phyloP scores from a whole-genome alignment of 139 green algal species.

The Micractinium sp. region DNA sequence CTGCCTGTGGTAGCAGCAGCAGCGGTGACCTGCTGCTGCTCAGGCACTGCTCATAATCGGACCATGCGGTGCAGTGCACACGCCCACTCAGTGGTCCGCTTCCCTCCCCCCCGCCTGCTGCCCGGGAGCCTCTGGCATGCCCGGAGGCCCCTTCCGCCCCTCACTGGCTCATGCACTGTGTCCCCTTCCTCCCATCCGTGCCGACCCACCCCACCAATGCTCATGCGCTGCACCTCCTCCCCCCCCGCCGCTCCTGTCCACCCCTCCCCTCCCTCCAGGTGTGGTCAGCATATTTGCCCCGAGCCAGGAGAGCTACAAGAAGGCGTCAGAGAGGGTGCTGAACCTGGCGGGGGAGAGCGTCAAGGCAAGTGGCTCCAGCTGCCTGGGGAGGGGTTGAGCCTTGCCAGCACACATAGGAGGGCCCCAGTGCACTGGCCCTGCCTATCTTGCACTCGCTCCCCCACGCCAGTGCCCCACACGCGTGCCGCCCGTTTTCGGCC shows the following conservation, averaged over 20 bases:
- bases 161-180: too few species aligned
- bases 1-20: too few species aligned
- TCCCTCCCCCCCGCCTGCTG: not conserved
- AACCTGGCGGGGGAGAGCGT: conserved; percentile 50
- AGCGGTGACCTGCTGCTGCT: too few species aligned
- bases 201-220: too few species aligned
- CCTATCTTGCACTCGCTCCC: not conserved
- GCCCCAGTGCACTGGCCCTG: not conserved
- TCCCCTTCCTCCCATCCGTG: not conserved
- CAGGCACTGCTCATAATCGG: too few species aligned
- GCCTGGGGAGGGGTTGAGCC: too few species aligned
- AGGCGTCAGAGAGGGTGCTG: conserved; percentile 35
- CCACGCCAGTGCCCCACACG: not conserved
- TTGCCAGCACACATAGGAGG: too few species aligned
- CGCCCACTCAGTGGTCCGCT: not conserved
- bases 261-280: conserved; percentile 3
- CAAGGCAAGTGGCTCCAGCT: not conserved
- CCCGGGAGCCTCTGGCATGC: not conserved
- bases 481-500: not conserved
- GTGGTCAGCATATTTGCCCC: conserved; percentile 58
- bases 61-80: too few species aligned
- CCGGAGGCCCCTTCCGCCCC: not conserved
- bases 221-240: not conserved
- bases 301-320: conserved; percentile 26
- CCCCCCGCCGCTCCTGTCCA: not conserved